Base-by-base conservation (phyloP, 305 asterid species). In the Fraxinus sp. region DNA sequence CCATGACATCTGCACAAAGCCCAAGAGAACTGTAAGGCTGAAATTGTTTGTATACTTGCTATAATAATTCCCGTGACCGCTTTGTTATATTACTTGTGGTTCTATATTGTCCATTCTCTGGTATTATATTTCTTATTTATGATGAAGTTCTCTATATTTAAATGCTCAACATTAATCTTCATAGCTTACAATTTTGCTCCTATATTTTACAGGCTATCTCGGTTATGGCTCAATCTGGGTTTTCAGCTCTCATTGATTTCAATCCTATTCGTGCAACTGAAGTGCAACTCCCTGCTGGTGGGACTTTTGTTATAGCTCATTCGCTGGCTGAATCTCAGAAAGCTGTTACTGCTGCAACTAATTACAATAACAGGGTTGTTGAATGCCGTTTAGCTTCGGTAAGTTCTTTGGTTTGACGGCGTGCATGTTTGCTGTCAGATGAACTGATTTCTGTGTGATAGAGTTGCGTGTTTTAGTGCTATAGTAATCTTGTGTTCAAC, bases 331-430 rank as follows among this genome's bases (percentile, higher is more conserved):
- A 90, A 87, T 96, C 99, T 80, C 94, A 93, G 88, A 96, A 96
- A 88, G 98, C 98, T 49, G 98, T 96, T n/a, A 94, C 98, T 43
- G 97, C 98, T 2, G 97, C 99, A 30, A 92, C 97, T 78, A 94
- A 94, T 85, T 96, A 94, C 90, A 94, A 96, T 85, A 93, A 96
- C 84, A 90, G 98, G 83, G 99, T 94, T 46, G 97, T 96, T 84
- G 99, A 96, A 86, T 94, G 99, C 81, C 97, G 90, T 72, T 87
- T 96, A 79, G 98, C 99, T 88, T 90, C 99, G 73, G 98, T 96
- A 84, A 90, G 98, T 88, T 83, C 75, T 20, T 24, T 64, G 73
- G 16, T 24, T 64, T 55, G 9, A n/a, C 16, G 26, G 73, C 32
- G 7, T 64, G 35, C 64, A 55, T 16, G 64, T 55, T 55, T 55